A percentile compares a stretch with the other conserved stretches of the same genome.
These are phyloP conservation scores for Rhododendron simsii DNA, from an alignment of 148 eudicot genomes.

Conservation along the genomic window DNA sequence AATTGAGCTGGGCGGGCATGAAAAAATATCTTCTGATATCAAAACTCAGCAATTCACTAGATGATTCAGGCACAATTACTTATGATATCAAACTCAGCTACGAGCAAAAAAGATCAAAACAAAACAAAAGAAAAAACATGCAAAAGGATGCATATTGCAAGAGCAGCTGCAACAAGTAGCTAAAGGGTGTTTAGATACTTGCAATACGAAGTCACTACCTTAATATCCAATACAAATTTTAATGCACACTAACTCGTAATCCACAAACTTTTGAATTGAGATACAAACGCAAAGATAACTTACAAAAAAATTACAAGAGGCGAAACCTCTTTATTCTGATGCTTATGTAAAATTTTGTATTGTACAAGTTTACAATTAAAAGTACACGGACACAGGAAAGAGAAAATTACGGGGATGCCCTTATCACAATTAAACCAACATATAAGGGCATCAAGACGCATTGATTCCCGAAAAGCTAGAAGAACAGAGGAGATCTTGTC, in stretches of 20 bases:
- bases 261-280: background rate
- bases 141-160: background rate
- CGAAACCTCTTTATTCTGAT: background rate
- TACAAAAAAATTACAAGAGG: background rate
- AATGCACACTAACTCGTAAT: background rate
- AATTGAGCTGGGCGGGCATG: conserved; percentile 56
- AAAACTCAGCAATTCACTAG: background rate
- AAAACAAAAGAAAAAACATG: background rate
- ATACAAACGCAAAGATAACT: background rate
- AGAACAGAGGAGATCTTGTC: background rate
- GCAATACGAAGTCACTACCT: background rate
- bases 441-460: background rate
- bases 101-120: background rate
- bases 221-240: background rate
- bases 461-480: background rate
- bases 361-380: background rate
- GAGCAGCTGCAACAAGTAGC: background rate
- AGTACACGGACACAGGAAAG: background rate
- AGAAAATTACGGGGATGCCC: background rate
- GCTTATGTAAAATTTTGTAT: background rate
- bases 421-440: background rate
- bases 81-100: background rate
- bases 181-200: background rate
- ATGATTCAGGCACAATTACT: background rate
- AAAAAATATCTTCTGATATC: conserved; percentile 4